Evolutionary conservation across 2,329 filamentous ascomycete species (phyloP).

Genomic region (Sphaceloma murrayae): DNA sequence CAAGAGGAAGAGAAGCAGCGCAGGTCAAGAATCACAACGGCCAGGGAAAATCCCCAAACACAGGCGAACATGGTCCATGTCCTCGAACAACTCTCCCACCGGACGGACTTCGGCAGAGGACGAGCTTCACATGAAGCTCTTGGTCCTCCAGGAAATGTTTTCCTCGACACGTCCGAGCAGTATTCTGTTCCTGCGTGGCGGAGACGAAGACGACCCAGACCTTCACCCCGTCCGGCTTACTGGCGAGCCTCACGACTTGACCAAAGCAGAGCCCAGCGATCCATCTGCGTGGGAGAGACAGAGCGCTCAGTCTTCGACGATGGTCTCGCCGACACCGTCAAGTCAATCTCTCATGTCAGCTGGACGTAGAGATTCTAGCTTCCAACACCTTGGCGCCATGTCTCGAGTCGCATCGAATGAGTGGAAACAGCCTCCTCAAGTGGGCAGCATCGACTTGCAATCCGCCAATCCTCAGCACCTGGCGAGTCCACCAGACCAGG

Average conservation of each 20-base stretch:
- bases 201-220: conserved; percentile 71
- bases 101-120: conserved; percentile 46
- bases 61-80: conserved; percentile 92
- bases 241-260: conserved; percentile 55
- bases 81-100: conserved; percentile 49
- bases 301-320: conserved; percentile 47
- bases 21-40: conserved; percentile 40
- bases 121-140: conserved; percentile 68
- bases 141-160: conserved; percentile 78
- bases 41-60: conserved; percentile 82
- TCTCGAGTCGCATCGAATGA: conserved; percentile 40
- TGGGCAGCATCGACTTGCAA: conserved; percentile 36
- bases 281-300: conserved; percentile 42
- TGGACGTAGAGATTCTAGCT: conserved; percentile 33
- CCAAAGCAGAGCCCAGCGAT: conserved; percentile 40
- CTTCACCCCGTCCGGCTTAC: conserved; percentile 64
- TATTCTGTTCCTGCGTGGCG: conserved; percentile 65
- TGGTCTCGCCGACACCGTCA: conserved; percentile 43
- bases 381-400: conserved; percentile 37
- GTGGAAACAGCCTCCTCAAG: conserved; percentile 21
- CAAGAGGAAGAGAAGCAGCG: conserved; percentile 48
- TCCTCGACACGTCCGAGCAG: conserved; percentile 71
- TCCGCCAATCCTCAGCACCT: conserved; percentile 30
- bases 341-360: conserved; percentile 36
- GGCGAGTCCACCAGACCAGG: conserved; percentile 41